A percentile compares a stretch with the other conserved stretches of the same genome.
These are phyloP conservation scores for Rhinocladiella similis DNA, from an alignment of 2,329 filamentous ascomycete species.

Conservation along the genomic window DNA sequence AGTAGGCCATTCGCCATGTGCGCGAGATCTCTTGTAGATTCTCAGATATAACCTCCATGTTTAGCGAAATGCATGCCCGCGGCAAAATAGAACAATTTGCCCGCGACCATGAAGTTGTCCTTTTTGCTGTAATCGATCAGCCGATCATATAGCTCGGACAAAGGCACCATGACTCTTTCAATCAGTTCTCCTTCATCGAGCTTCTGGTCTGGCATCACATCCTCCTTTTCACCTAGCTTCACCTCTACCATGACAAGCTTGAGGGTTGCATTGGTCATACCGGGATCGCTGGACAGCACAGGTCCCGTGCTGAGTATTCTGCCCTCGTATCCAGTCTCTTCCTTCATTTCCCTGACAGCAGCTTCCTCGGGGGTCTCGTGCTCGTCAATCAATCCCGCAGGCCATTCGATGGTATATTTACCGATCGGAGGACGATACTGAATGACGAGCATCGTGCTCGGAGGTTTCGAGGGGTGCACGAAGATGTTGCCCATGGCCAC, in stretches of 20 bases:
- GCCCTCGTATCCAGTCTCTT: constrained; percentile 64
- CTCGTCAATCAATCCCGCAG: constrained; percentile 60
- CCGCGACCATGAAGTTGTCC: constrained; percentile 23
- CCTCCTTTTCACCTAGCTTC: constrained; percentile 48
- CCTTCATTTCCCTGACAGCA: constrained; percentile 58
- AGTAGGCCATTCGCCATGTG: too few relatives aligned
- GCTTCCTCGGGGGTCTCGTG: constrained; percentile 58
- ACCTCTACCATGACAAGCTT: constrained; percentile 62
- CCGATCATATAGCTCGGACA: constrained; percentile 57
- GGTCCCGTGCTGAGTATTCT: constrained; percentile 57
- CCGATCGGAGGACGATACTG: constrained; percentile 62
- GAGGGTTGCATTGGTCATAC: constrained; percentile 62
- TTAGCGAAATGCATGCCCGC: constrained; percentile 24
- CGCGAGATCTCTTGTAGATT: not conserved
- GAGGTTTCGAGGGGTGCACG: constrained; percentile 46
- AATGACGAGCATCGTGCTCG: constrained; percentile 52
- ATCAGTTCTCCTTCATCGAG: constrained; percentile 64
- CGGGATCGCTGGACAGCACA: constrained; percentile 67
- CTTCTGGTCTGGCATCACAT: constrained; percentile 55
- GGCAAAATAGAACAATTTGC: constrained; percentile 24
- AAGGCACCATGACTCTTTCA: constrained; percentile 58
- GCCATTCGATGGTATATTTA: constrained; percentile 60
- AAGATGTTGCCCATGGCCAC: constrained; percentile 59
- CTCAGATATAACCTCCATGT: constrained; percentile 13
- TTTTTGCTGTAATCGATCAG: constrained; percentile 33